Evolutionary conservation across 2,329 filamentous ascomycete genomes (phyloP), one percentile per base, ranked within the genome.

Genomic region (Dothideomycetes sp.): DNA sequence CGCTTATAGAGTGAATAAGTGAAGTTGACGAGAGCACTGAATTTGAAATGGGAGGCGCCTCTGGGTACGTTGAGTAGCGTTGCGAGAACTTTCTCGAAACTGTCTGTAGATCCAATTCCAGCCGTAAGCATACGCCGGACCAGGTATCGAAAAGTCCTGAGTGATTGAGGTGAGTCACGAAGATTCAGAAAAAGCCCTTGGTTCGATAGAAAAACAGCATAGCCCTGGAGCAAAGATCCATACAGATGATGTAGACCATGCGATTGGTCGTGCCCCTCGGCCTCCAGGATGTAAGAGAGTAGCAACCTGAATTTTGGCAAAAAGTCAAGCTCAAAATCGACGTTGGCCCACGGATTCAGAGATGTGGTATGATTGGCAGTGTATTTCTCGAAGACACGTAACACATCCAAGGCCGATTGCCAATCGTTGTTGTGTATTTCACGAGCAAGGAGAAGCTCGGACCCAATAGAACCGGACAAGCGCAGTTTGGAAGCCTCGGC

Each of bases 341-440:
- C n/a, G n/a, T n/a, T n/a, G n/a, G n/a, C n/a, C n/a, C n/a, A n/a
- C n/a, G n/a, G n/a, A n/a, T n/a, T n/a, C 7, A 13, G 12, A 8
- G 25, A 23, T 7, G 25, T 8, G 3, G 24, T n/a, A 13, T n/a
- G n/a, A n/a, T 11, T 9, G 30, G 30, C 22, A 28, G 24, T 28
- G 22, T 41, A 41, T 22, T 13, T 29, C 17, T 41, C 30, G 22
- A 25, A 41, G 22, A 30, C 22, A 24, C 27, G 22, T 33, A 53
- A 57, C 3, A 61, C 49, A 27, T 51, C 53, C 4, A 61, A 24
- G 17, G 51, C 52, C 11, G 60, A 50, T 22, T 59, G 55, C 61
- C 61, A 64, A 25, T 61, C 53, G 19, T 57, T 3, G 9, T 31
- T 6, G 6, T 6, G n/a, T n/a, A 46, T 22, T 3, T 30, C 34